Conservation (phyloP, 257 asterid species). For the Cinchona pubescens region DNA sequence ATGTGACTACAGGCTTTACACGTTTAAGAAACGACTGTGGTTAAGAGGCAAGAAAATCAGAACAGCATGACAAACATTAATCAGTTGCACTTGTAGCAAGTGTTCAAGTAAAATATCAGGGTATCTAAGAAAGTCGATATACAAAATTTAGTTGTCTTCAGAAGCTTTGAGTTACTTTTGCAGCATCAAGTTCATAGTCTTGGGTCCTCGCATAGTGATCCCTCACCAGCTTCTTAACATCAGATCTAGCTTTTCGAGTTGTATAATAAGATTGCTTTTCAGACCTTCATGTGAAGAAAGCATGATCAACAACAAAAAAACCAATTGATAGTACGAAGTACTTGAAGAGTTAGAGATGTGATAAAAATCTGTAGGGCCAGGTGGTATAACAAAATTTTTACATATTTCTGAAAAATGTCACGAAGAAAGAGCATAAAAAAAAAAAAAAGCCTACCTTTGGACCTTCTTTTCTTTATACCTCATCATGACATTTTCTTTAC, state of each 20-base stretch:
- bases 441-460: slow-evolving; percentile 42
- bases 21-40: not conserved
- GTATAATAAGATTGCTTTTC: slow-evolving; percentile 40
- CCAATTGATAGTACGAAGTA: not conserved
- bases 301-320: not conserved
- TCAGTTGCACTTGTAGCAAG: not conserved
- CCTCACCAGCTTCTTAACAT: slow-evolving; percentile 36
- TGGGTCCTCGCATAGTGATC: slow-evolving; percentile 24
- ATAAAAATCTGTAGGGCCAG: not conserved
- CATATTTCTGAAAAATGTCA: not conserved
- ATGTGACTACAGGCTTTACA: not conserved
- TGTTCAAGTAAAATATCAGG: slow-evolving; percentile 6
- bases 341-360: not conserved
- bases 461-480: slow-evolving; percentile 46
- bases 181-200: slow-evolving; percentile 26
- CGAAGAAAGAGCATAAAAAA: not conserved
- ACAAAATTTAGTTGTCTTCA: slow-evolving; percentile 12
- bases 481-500: slow-evolving; percentile 31
- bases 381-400: not conserved
- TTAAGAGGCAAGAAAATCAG: not conserved
- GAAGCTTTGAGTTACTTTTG: slow-evolving; percentile 29
- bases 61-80: not conserved
- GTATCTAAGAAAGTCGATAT: not conserved
- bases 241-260: slow-evolving; percentile 36
- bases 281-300: slow-evolving; percentile 29